A percentile compares a stretch with the other conserved stretches of the same genome.
Conservation (phyloP, 2,329 filamentous ascomycete species). For the Elsinoe ampelina region DNA sequence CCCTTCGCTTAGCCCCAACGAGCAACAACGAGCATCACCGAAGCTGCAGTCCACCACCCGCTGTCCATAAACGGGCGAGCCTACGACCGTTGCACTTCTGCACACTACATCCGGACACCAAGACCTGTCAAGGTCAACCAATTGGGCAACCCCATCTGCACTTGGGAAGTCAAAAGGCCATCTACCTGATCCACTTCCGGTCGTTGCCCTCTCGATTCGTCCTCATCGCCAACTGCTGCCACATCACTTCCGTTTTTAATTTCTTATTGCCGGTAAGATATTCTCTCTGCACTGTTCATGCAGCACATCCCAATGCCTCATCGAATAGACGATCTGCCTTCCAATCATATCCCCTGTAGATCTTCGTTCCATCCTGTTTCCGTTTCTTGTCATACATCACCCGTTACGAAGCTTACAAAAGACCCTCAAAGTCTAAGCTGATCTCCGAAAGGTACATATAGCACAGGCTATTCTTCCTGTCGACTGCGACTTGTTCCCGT, state of each 20-base stretch:
- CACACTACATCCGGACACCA: neutral
- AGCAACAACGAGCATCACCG: conserved; percentile 4
- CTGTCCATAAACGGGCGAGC: neutral
- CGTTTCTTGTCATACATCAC: conserved; percentile 6
- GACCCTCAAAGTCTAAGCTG: neutral
- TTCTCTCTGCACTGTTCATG: neutral
- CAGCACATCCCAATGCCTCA: neutral
- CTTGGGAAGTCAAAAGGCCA: neutral
- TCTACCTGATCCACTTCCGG: neutral
- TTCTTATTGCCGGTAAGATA: neutral
- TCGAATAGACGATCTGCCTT: too few species aligned
- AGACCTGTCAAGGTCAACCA: neutral
- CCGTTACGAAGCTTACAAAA: neutral
- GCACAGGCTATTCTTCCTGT: neutral
- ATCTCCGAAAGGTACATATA: neutral
- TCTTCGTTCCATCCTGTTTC: neutral
- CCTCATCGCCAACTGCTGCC: neutral
- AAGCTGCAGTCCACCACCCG: neutral
- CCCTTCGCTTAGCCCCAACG: neutral
- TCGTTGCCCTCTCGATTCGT: neutral
- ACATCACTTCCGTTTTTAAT: neutral
- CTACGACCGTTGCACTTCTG: conserved; percentile 8
- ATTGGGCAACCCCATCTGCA: conserved; percentile 4
- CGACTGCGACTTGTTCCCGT: neutral
- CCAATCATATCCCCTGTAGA: neutral